A percentile compares a stretch with the other conserved stretches of the same genome.
Conservation (phyloP, 257 asterid genomes). For the Anisodus acutangulus region DNA sequence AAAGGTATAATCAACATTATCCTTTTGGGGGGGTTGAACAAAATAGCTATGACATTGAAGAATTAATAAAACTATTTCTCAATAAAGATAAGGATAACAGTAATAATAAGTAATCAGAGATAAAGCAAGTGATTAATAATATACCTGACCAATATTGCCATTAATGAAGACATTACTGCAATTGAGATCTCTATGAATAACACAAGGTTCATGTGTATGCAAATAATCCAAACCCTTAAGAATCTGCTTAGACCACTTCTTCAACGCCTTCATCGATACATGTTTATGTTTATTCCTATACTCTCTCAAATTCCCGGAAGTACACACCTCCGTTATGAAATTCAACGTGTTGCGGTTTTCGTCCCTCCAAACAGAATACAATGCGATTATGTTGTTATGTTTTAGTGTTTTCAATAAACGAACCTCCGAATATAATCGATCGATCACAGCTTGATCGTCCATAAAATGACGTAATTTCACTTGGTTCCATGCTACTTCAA, state of each 20-base stretch:
- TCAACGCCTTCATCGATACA: conserved; percentile 70
- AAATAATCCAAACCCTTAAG: conserved; percentile 76
- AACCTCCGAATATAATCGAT: conserved; percentile 66
- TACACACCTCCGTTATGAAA: conserved; percentile 83
- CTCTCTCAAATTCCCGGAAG: conserved; percentile 82
- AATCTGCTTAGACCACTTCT: conserved; percentile 83
- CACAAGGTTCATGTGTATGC: conserved; percentile 76
- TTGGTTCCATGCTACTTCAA: conserved; percentile 94
- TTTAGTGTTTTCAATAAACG: conserved; percentile 53
- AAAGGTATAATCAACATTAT: conserved; percentile 2
- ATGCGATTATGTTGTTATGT: conserved; percentile 58
- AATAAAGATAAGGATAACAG: background rate
- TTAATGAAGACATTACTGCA: conserved; percentile 85
- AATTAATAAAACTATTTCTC: background rate
- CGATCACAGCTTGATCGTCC: conserved; percentile 57
- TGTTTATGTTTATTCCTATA: conserved; percentile 78
- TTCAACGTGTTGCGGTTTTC: conserved; percentile 61
- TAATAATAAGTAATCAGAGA: background rate
- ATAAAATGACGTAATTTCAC: conserved; percentile 62
- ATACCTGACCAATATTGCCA: conserved; percentile 83
- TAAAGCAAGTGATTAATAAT: background rate
- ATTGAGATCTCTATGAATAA: conserved; percentile 82
- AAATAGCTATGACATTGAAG: background rate
- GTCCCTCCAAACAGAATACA: conserved; percentile 75
- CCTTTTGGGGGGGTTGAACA: background rate